These are phyloP conservation scores for Yamadazyma blattariae DNA, from an alignment of 1,139 yeast species.

Conservation along the genomic window DNA sequence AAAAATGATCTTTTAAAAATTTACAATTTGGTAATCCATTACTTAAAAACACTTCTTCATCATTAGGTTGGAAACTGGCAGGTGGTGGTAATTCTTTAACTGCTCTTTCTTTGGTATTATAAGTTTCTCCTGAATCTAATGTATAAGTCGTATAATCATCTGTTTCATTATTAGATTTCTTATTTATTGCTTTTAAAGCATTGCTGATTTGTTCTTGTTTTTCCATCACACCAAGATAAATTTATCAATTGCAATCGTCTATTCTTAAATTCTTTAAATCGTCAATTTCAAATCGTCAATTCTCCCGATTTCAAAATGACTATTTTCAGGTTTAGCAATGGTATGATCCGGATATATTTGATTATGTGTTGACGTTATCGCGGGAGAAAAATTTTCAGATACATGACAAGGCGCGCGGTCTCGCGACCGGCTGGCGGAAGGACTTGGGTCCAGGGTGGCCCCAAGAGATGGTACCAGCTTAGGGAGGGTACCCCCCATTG, in stretches of 20 bases:
- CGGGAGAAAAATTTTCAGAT: too few relatives aligned
- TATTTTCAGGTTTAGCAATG: too few relatives aligned
- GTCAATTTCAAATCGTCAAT: too few relatives aligned
- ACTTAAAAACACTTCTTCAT: slow-evolving; percentile 60
- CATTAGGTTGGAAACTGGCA: slow-evolving; percentile 61
- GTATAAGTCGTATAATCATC: slow-evolving; percentile 54
- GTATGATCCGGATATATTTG: too few relatives aligned
- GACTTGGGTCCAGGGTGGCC: too few relatives aligned
- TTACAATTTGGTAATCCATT: slow-evolving; percentile 71
- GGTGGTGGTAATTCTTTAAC: slow-evolving; percentile 68
- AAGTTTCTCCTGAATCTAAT: slow-evolving; percentile 66
- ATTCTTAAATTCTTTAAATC: too few relatives aligned
- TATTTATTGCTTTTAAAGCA: slow-evolving; percentile 71
- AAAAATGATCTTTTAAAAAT: slow-evolving; percentile 72
- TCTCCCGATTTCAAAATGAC: too few relatives aligned
- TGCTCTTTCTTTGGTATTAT: slow-evolving; percentile 69
- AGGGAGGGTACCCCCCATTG: too few relatives aligned
- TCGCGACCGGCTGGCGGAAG: too few relatives aligned
- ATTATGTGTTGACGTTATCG: too few relatives aligned
- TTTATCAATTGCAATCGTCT: neutral
- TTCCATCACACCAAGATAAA: slow-evolving; percentile 2
- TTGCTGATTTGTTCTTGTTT: slow-evolving; percentile 55
- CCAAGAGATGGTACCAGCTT: too few relatives aligned
- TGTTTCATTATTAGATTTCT: slow-evolving; percentile 27
- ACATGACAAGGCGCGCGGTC: too few relatives aligned